Evolutionary conservation across 352 stramenopile species (phyloP), one percentile per base, ranked within the genome.

Genomic region (Aphanomyces cochlioides): DNA sequence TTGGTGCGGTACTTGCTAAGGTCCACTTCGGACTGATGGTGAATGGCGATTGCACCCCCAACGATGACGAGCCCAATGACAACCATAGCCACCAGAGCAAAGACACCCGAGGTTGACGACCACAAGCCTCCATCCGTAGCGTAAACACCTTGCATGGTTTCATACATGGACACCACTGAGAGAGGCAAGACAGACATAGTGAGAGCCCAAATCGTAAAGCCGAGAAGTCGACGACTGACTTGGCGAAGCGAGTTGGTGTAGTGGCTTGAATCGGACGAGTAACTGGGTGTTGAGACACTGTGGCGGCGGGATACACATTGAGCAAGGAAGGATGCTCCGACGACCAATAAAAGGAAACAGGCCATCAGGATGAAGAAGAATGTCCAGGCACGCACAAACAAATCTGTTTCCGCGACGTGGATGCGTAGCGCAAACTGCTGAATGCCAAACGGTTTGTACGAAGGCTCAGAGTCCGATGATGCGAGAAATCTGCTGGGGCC

Each of bases 171-270:
- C 59, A 90, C 76, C 70, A 89, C 75, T 47, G 80, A 87, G 39
- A 91, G 67, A n/a, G 85, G 85, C 34, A 82, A 89, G 4, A 90
- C 66, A 15, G 77, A 67, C 48, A 90, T 86, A 73, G 82, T 82
- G 79, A 79, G 89, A 28, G 89, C 69, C 43, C 90, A 72, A 41
- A 90, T 76, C 36, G 75, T 82, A 36, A 92, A 69, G 3, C 83
- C 82, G 0, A 91, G 82, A 3, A 84, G 72, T 6, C 83, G 82
- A 36, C 88, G 70, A n/a, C 47, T 72, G 0, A 61, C 56, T 6
- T 34, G 53, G 13, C 39, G 15, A 15, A 50, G 43, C 43, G 43
- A n/a, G 43, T 50, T 50, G 43, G 43, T n/a, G 43, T 50, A 50
- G 17, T n/a, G 10, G 43, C 17, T 50, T 12, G 43, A 50, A 12